Percentiles rank a stretch among this genome's conserved stretches.
Conservation (phyloP, 2,329 filamentous ascomycete species). For the Huntiella moniliformis region DNA sequence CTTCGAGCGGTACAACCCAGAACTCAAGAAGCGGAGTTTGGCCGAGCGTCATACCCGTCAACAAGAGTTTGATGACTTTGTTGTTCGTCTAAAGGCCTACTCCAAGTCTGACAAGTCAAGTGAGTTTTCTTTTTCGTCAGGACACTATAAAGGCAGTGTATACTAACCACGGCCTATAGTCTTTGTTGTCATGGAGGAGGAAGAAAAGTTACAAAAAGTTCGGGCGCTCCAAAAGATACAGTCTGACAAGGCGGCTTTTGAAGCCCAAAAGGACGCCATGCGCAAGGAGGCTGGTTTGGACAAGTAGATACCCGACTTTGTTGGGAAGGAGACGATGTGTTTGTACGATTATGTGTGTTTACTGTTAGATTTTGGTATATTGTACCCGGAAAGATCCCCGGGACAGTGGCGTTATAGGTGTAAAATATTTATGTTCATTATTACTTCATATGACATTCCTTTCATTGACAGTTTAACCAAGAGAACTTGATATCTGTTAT, state of each 20-base stretch:
- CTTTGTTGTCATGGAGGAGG: slow-evolving; percentile 32
- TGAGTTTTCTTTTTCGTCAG: slow-evolving; percentile 25
- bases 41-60: slow-evolving; percentile 57
- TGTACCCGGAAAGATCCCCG: no score
- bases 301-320: slow-evolving; percentile 14
- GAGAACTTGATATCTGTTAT: background rate
- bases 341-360: no score
- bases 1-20: slow-evolving; percentile 80
- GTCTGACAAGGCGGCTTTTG: slow-evolving; percentile 23
- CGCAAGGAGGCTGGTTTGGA: slow-evolving; percentile 28
- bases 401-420: no score
- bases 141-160: background rate
- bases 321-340: no score
- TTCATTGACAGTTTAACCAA: background rate
- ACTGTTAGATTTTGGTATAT: no score
- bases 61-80: slow-evolving; percentile 80
- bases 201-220: slow-evolving; percentile 24
- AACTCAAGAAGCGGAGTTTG: slow-evolving; percentile 75
- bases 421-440: no score
- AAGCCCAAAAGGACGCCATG: slow-evolving; percentile 28
- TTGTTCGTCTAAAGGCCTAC: slow-evolving; percentile 66
- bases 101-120: slow-evolving; percentile 83
- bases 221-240: slow-evolving; percentile 19
- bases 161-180: slow-evolving; percentile 19
- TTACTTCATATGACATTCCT: no score